Conservation (phyloP, 2,329 filamentous ascomycete species). For the Fusarium heterosporum region DNA sequence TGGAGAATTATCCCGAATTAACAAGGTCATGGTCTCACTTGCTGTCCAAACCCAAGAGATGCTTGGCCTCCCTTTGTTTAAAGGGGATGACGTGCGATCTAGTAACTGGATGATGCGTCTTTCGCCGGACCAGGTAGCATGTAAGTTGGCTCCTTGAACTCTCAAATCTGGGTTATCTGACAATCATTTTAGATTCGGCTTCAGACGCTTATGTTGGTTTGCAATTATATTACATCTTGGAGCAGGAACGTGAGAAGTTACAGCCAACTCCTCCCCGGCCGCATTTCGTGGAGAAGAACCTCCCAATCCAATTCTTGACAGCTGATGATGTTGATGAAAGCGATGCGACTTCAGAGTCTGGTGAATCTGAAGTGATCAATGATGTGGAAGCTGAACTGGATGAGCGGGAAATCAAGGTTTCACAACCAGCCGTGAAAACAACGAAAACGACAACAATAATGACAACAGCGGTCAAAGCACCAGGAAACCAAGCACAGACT, state of each 20-base stretch:
- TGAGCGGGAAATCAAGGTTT: neutral
- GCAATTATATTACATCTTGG: conserved; percentile 78
- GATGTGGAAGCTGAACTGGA: conserved; percentile 27
- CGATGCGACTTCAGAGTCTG: conserved; percentile 50
- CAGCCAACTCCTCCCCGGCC: conserved; percentile 78
- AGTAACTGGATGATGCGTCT: conserved; percentile 80
- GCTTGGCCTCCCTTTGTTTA: conserved; percentile 79
- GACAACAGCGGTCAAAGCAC: neutral
- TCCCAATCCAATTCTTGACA: conserved; percentile 68
- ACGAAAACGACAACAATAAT: neutral
- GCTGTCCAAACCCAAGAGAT: conserved; percentile 77
- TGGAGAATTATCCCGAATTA: conserved; percentile 66
- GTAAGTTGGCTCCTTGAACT: conserved; percentile 61
- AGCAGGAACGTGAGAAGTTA: conserved; percentile 74
- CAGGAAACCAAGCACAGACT: neutral
- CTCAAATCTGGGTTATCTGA: conserved; percentile 5
- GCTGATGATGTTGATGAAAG: conserved; percentile 46
- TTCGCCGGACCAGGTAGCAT: conserved; percentile 72
- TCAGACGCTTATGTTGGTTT: conserved; percentile 85
- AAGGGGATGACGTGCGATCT: conserved; percentile 74
- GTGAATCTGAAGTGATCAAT: conserved; percentile 10
- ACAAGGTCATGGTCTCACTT: conserved; percentile 74
- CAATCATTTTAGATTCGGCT: conserved; percentile 71
- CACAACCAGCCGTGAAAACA: conserved; percentile 1
- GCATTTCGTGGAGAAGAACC: conserved; percentile 72